Evolutionary conservation across 2,329 filamentous ascomycete species (phyloP).

Genomic region (Aureobasidium mangrovei): DNA sequence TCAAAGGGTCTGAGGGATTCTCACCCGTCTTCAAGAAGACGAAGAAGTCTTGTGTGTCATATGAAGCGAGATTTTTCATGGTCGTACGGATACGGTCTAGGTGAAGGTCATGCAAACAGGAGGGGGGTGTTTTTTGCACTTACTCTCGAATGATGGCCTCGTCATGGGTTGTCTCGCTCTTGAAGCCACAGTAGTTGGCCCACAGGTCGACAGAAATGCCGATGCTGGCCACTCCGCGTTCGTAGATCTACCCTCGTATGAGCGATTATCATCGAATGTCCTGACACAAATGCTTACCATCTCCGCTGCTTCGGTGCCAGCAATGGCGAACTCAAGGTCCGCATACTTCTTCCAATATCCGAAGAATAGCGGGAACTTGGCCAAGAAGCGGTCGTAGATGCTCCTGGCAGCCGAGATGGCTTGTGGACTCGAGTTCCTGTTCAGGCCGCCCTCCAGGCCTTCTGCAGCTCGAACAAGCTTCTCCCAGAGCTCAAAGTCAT

Average conservation of each 20-base stretch:
- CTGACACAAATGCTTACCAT: constrained; percentile 54
- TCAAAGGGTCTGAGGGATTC: constrained; percentile 3
- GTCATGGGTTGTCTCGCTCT: constrained; percentile 94
- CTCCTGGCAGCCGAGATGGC: constrained; percentile 80
- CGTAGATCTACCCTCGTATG: constrained; percentile 61
- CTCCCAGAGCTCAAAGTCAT: constrained; percentile 94
- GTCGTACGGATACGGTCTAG: constrained; percentile 6
- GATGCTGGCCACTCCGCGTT: constrained; percentile 88
- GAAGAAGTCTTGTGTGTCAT: neutral
- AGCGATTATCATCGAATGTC: constrained; percentile 5
- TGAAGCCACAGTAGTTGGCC: constrained; percentile 96
- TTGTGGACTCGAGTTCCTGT: constrained; percentile 91
- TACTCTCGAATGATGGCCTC: constrained; percentile 98
- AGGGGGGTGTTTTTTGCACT: constrained; percentile 60
- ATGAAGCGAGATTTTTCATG: neutral
- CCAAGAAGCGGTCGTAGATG: constrained; percentile 84
- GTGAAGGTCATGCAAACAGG: constrained; percentile 43
- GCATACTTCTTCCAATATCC: constrained; percentile 99
- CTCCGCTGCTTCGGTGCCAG: constrained; percentile 91
- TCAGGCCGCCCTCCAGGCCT: constrained; percentile 81
- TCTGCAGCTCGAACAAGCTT: constrained; percentile 78
- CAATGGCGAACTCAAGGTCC: constrained; percentile 93
- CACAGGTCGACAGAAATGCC: constrained; percentile 91
- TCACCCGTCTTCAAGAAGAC: constrained; percentile 13
- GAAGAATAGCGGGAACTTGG: constrained; percentile 91